phyloP scores from a whole-genome alignment of 305 asterid species.

The Caryopteris hybrid region DNA sequence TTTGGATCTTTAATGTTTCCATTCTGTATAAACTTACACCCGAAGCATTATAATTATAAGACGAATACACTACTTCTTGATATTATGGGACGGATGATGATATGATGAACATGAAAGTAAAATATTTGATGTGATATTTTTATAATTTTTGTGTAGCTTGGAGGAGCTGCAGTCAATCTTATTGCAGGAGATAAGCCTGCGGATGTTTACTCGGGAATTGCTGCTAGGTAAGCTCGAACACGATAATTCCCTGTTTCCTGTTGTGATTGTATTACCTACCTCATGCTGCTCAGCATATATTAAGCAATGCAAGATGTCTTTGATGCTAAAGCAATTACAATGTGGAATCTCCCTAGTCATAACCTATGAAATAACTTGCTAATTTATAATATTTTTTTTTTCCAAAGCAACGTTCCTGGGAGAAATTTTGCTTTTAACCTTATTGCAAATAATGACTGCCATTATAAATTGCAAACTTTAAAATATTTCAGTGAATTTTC shows the following conservation, averaged over 20 bases:
- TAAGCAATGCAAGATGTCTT: too few species aligned
- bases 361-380: background rate
- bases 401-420: too few species aligned
- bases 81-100: background rate
- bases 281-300: too few species aligned
- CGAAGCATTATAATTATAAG: conserved; percentile 7
- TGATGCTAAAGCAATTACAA: too few species aligned
- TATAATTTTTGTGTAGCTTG: conserved; percentile 49
- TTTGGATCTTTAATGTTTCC: background rate
- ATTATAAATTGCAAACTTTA: background rate
- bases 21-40: conserved; percentile 8
- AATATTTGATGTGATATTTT: background rate
- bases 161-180: conserved; percentile 97
- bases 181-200: conserved; percentile 92
- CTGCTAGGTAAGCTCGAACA: conserved; percentile 63
- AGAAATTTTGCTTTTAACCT: background rate
- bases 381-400: background rate
- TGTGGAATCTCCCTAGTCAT: background rate
- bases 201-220: conserved; percentile 96
- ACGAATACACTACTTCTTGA: background rate
- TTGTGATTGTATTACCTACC: background rate
- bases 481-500: background rate
- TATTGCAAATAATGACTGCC: background rate
- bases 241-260: conserved; percentile 8
- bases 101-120: conserved; percentile 8